Evolutionary conservation across 768 basidiomycete species (phyloP).

Genomic region (Leucocoprinus leucothites): DNA sequence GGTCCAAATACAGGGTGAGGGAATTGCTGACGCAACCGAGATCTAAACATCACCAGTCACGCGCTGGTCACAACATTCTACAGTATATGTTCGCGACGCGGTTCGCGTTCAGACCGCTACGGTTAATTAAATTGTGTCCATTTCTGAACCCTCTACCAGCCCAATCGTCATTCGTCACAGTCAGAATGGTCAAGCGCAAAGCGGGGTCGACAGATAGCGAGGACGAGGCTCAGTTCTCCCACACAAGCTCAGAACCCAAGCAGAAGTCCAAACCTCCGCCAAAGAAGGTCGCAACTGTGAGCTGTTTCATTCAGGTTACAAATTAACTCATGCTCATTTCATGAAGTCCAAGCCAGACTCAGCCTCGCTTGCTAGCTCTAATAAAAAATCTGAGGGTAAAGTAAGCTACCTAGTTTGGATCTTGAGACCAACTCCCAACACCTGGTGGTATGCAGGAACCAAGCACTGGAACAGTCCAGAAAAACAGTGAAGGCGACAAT

Average conservation of each 20-base stretch:
- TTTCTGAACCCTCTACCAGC: neutral
- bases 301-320: neutral
- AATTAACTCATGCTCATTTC: too few species aligned
- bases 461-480: conserved; percentile 24
- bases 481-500: conserved; percentile 40
- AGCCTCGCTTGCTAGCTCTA: neutral
- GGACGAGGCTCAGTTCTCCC: conserved; percentile 7
- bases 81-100: too few species aligned
- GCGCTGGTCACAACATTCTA: conserved; percentile 18
- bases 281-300: conserved; percentile 16
- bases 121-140: neutral
- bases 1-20: conserved; percentile 9
- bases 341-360: neutral
- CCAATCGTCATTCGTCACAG: neutral
- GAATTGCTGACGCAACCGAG: conserved; percentile 32
- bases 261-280: conserved; percentile 3
- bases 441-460: neutral
- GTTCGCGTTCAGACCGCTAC: neutral
- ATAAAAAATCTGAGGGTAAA: neutral
- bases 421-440: neutral
- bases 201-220: conserved; percentile 17
- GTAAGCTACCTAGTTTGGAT: neutral
- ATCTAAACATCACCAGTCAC: conserved; percentile 15
- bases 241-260: conserved; percentile 9
- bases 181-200: conserved; percentile 27